Evolutionary conservation across 441 rosid species (phyloP), one percentile per base, ranked within the genome.

Genomic region (Jatropha multifida): DNA sequence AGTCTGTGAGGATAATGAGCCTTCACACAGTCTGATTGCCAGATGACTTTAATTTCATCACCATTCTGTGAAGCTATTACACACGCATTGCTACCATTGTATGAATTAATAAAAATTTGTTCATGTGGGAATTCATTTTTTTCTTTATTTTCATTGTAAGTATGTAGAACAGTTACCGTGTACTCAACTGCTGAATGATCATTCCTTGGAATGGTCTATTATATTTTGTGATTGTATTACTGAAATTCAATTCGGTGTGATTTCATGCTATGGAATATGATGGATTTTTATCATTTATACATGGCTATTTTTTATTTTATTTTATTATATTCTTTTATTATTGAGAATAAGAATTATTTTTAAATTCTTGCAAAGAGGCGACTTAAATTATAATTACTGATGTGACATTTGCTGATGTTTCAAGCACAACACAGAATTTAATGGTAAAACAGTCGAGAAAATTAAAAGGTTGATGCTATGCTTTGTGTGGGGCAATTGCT

Each of bases 1-100:
- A 77, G 79, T 59, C 61, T 46, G 49, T 5, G 88, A 79, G 51
- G 76, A 7, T 13, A 81, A 71, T n/a, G 81, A 70, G 51, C 78
- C 79, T 77, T 81, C 90, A 62, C 74, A 79, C 68, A 73, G 76
- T 18, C 71, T 76, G 75, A 81, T 84, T 64, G 78, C 79, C 72
- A 77, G 80, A 76, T 91, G 87, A 85, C 61, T 27, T 46, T 74
- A 66, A 66, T 52, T 20, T 67, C 71, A 70, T 59, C 59, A 68
- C 26, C 55, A 27, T 60, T 68, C 23, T 51, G 73, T 40, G 44
- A 59, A 69, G 70, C 20, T n/a, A 49, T 63, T 23, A 51, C 52
- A 74, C 54, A 32, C 49, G 60, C 68, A 3, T 14, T 52, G 17
- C 56, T 14, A 17, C 56, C 13, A 55, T 74, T 11, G 62, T 67